phyloP scores from a whole-genome alignment of 2,329 filamentous ascomycete species.

The Hypomyces perniciosus region DNA sequence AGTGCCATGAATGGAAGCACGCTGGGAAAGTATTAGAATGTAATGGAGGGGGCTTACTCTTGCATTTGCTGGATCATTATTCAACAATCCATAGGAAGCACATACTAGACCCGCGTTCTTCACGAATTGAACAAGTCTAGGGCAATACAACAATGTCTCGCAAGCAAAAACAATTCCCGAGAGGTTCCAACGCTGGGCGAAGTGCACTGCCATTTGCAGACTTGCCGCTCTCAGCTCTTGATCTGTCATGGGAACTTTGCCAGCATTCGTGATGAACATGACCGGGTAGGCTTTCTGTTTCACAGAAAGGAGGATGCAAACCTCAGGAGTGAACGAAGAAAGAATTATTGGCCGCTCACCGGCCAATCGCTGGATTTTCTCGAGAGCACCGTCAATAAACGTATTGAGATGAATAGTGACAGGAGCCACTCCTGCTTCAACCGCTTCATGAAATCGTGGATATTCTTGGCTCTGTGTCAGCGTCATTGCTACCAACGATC shows the following conservation, averaged over 20 bases:
- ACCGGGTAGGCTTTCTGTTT: constrained; percentile 29
- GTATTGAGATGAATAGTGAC: constrained; percentile 33
- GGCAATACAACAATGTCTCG: constrained; percentile 31
- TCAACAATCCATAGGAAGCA: constrained; percentile 30
- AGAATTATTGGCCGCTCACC: constrained; percentile 26
- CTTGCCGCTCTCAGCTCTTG: constrained; percentile 29
- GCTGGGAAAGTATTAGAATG: neutral
- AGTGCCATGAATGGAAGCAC: neutral
- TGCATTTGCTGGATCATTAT: constrained; percentile 18
- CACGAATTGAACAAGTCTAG: constrained; percentile 28
- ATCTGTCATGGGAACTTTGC: constrained; percentile 23
- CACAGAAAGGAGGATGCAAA: constrained; percentile 27
- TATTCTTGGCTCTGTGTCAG: constrained; percentile 27
- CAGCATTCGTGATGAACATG: constrained; percentile 28
- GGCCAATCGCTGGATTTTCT: constrained; percentile 21
- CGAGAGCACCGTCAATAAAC: constrained; percentile 32
- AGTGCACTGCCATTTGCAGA: constrained; percentile 31
- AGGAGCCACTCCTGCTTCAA: constrained; percentile 26
- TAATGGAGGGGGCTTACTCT: constrained; percentile 6
- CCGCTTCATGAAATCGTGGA: constrained; percentile 32
- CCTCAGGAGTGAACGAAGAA: constrained; percentile 30
- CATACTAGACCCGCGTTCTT: constrained; percentile 28
- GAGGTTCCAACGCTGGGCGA: constrained; percentile 32
- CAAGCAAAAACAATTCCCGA: constrained; percentile 31
- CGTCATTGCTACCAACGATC: neutral